Evolutionary conservation across 1,139 yeast genomes (phyloP), one percentile per base, ranked within the genome.

Genomic region (Petasospora rhodanensis): DNA sequence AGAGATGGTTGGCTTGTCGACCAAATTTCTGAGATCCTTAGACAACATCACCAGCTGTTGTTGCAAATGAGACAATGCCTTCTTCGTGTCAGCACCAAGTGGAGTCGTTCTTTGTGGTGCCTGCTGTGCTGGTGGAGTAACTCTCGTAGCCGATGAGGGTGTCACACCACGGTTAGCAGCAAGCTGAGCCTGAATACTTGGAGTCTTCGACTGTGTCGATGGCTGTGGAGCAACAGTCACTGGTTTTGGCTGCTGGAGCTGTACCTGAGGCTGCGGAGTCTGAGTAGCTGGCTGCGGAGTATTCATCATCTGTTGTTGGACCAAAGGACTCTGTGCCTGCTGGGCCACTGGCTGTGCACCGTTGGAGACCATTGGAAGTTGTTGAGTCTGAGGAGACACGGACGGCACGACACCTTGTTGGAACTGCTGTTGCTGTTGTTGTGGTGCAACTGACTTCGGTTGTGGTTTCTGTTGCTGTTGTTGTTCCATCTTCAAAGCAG

Each of bases 1-100:
- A 0, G 91, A 81, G 24, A 86, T 81, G 2, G 83, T 76, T 20
- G 77, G 81, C 29, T 82, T 79, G 42, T 79, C 80, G 43, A 78
- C 75, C 45, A 81, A 69, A 43, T 76, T 79, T 41, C 87, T 65
- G 28, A 51, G 24, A 34, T 82, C 81, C 51, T 79, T 80, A 27
- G 86, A 81, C 31, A 82, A 61, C 4, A 74, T 68, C 44, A 80
- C 76, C 24, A 82, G 60, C 52, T 82, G 91, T 42, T 79, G 80
- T 55, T 82, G 87, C 35, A 82, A 59, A 52, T 81, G 81, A 2
- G 79, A 66, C 41, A 78, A 61, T 7, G 83, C 79, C 48, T 75
- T 74, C 52, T 73, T 75, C 4, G 82, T 76, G 47, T 76, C 80
- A 26, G 68, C 72, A 39, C 70, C 69, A 56, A 76, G 59, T 14